Percentiles rank a stretch among this genome's conserved stretches.
Conservation (phyloP, 306 rosid species). For the Rosa rugosa region DNA sequence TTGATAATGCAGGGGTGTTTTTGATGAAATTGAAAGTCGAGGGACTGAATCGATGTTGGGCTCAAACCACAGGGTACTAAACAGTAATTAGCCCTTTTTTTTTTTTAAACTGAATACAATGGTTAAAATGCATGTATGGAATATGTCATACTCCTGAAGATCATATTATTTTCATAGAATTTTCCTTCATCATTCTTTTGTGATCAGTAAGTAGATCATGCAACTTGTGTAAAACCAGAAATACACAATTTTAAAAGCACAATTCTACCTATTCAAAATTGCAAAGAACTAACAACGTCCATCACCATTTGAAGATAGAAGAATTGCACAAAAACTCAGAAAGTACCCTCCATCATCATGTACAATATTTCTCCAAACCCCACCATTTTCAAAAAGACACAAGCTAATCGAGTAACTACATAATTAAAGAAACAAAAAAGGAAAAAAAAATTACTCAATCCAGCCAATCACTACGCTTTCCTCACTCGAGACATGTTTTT, state of each 20-base stretch:
- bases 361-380: slow-evolving; percentile 42
- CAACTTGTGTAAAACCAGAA: slow-evolving; percentile 8
- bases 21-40: too few species aligned
- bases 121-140: background rate
- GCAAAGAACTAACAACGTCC: background rate
- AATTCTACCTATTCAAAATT: slow-evolving; percentile 12
- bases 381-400: slow-evolving; percentile 17
- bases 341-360: slow-evolving; percentile 25
- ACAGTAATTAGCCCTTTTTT: background rate
- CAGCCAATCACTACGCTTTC: slow-evolving; percentile 28
- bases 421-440: background rate
- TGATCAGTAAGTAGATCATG: slow-evolving; percentile 20
- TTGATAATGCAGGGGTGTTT: too few species aligned
- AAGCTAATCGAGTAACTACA: slow-evolving; percentile 9
- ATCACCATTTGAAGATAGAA: slow-evolving; percentile 25
- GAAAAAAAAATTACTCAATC: slow-evolving; percentile 31
- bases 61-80: too few species aligned
- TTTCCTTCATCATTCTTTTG: background rate
- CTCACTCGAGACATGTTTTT: slow-evolving; percentile 23
- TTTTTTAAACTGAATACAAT: background rate
- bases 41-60: too few species aligned
- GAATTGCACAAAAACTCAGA: slow-evolving; percentile 42
- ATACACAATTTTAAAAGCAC: background rate
- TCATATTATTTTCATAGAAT: background rate
- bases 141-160: background rate